phyloP scores from a whole-genome alignment of 2,329 filamentous ascomycete genomes.

The Trichophyton mentagrophytes region DNA sequence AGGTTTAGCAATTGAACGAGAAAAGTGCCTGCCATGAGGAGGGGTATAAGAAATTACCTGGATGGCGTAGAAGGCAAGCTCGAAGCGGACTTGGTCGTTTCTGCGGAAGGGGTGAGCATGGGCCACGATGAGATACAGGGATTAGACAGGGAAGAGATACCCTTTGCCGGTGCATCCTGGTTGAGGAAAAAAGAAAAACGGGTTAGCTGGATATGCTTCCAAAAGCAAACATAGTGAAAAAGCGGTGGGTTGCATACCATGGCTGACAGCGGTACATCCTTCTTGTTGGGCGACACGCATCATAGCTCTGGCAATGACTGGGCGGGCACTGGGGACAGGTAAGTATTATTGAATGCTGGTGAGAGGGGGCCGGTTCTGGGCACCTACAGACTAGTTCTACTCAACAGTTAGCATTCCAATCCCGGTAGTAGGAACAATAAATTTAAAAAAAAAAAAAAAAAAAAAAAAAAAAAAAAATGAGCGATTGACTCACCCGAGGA shows the following conservation, averaged over 20 bases:
- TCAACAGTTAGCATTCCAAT: conserved; percentile 13
- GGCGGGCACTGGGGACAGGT: conserved; percentile 24
- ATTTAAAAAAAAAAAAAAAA: not conserved
- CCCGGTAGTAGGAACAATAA: too few species aligned
- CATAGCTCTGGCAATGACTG: conserved; percentile 37
- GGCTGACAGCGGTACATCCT: conserved; percentile 31
- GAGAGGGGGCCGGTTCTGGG: not conserved
- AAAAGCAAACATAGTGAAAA: not conserved
- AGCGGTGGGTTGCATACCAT: conserved; percentile 16
- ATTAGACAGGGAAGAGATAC: conserved; percentile 6
- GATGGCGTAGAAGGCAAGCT: conserved; percentile 39
- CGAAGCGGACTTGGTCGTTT: conserved; percentile 39
- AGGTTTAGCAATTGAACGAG: not conserved
- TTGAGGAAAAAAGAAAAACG: not conserved
- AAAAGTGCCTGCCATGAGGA: not conserved
- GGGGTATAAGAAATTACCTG: conserved; percentile 12
- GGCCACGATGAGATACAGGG: not conserved
- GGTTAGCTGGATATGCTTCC: not conserved
- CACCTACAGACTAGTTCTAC: conserved; percentile 24
- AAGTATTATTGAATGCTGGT: not conserved
- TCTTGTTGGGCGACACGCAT: conserved; percentile 31
- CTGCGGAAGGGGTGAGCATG: conserved; percentile 5
- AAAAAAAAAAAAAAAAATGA: not conserved
- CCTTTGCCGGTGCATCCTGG: conserved; percentile 36
- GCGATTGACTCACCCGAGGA: conserved; percentile 34